Evolutionary conservation across 768 basidiomycete species (phyloP), one percentile per base, ranked within the genome.

Genomic region (Goffeauzyma gilvescens): DNA sequence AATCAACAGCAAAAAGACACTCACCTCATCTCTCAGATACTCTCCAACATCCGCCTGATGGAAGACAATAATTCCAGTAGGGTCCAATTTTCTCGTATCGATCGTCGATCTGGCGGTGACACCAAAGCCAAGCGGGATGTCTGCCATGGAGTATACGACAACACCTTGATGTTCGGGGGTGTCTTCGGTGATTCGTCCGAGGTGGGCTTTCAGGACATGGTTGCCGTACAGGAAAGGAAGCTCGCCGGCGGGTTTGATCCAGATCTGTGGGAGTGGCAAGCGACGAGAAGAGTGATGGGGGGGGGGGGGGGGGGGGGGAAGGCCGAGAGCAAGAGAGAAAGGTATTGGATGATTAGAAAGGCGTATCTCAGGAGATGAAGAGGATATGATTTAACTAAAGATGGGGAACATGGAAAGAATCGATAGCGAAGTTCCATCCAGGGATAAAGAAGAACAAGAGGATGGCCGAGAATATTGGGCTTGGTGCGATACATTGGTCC

Each of bases 21-120:
- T 34, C 14, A 83, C 89, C 71, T 95, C 93, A 59, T 98, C 93
- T 54, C 93, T 78, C 23, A 98, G 68, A 62, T 96, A 98, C 69
- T 98, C 93, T 44, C 93, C 93, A 18, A 96, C 84, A 65, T 98
- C 93, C 84, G 93, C 81, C 69, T 98, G 93, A 60, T 96, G 93
- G 66, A 96, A 98, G 2, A 95, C 93, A 37, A 98, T 78, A 45
- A 98, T 95, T 6, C 83, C 77, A 18, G 89, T 95, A 18, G 93
- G 93, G 60, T 96, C 93, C 32, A 96, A 65, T 72, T 98, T 98
- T 52, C 90, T 69, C 20, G 93, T 95, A 63, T 98, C 93, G 6
- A 93, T 66, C 4, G 93, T 96, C 23, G 87, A 89, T 44, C 89
- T 72, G 4, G 93, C 82, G 25, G 93, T 96, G 4, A 96, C 93